Conservation (phyloP, 352 stramenopile genomes). For the Blastocystis sp. region DNA sequence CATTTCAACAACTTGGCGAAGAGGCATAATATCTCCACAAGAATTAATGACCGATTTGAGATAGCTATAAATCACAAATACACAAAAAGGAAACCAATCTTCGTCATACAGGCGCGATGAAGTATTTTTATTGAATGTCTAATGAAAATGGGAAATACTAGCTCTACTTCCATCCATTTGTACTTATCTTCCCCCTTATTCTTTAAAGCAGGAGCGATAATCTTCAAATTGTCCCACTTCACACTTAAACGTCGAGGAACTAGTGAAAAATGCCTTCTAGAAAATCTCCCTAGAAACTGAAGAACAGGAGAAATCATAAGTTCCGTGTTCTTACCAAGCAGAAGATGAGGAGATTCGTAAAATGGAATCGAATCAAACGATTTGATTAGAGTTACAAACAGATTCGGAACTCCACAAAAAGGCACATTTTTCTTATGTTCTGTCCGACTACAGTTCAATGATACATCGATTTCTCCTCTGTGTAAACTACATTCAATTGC, state of each 20-base stretch:
- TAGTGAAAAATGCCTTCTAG: neutral
- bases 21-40: neutral
- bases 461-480: too few species aligned
- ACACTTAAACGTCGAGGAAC: neutral
- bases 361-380: too few species aligned
- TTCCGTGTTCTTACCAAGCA: neutral
- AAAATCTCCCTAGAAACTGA: neutral
- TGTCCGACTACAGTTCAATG: too few species aligned
- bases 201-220: neutral
- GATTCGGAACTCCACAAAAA: too few species aligned
- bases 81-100: neutral
- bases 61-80: neutral
- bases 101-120: conserved; percentile 23
- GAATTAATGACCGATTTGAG: neutral
- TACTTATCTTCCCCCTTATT: neutral
- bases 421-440: too few species aligned
- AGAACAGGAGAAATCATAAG: neutral
- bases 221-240: neutral
- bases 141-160: neutral
- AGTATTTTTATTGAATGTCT: conserved; percentile 22
- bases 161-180: conserved; percentile 49
- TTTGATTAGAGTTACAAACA: too few species aligned
- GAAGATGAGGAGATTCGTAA: neutral
- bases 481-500: too few species aligned
- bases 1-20: neutral